Evolutionary conservation across 2,329 filamentous ascomycete species (phyloP).

Genomic region (Leptosphaerulina australis): DNA sequence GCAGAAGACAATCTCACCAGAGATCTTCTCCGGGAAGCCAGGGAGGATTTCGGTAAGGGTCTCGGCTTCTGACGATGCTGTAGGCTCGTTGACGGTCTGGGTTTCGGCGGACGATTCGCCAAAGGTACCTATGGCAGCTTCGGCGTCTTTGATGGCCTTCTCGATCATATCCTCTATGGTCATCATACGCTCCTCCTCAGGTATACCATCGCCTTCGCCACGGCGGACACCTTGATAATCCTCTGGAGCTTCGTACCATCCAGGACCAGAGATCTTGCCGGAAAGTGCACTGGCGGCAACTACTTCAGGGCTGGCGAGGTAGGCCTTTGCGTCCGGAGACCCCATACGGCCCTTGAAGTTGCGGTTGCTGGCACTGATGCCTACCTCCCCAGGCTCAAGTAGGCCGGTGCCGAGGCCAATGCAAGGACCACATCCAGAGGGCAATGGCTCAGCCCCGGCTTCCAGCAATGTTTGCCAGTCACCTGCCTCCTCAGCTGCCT

Average conservation of each 20-base stretch:
- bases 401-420: constrained; percentile 84
- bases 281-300: constrained; percentile 86
- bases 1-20: constrained; percentile 86
- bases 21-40: constrained; percentile 82
- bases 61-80: constrained; percentile 37
- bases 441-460: constrained; percentile 75
- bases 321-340: constrained; percentile 76
- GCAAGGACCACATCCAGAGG: constrained; percentile 79
- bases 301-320: constrained; percentile 86
- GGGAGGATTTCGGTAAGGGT: constrained; percentile 73
- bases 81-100: constrained; percentile 35
- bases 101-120: constrained; percentile 44
- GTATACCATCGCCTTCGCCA: constrained; percentile 73
- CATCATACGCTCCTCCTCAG: constrained; percentile 67
- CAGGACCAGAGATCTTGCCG: constrained; percentile 76
- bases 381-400: constrained; percentile 82
- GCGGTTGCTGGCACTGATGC: constrained; percentile 81
- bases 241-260: constrained; percentile 75
- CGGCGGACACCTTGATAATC: constrained; percentile 70
- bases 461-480: constrained; percentile 85
- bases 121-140: constrained; percentile 63
- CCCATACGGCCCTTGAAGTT: constrained; percentile 96
- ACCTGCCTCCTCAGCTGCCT: constrained; percentile 75
- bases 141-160: constrained; percentile 71
- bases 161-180: constrained; percentile 74